Evolutionary conservation across 2,329 filamentous ascomycete species (phyloP).

Genomic region (Penicillium sp.): DNA sequence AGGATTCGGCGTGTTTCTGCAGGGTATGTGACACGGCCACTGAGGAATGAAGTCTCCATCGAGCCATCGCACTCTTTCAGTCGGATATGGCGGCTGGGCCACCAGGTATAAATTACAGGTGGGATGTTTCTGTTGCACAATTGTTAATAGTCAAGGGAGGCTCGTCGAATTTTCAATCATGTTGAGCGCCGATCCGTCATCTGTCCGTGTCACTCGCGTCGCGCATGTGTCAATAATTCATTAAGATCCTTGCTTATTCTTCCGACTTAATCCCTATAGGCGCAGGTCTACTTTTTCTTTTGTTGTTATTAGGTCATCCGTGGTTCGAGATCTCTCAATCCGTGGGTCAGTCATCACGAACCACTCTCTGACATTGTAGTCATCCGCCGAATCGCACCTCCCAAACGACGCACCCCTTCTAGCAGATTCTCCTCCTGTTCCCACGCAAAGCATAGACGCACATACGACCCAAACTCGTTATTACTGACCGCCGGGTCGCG

Average conservation of each 20-base stretch:
- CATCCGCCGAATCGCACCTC: slow-evolving; percentile 30
- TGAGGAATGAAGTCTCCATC: background rate
- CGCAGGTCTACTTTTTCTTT: background rate
- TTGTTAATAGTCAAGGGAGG: background rate
- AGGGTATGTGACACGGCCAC: slow-evolving; percentile 6
- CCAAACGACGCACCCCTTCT: slow-evolving; percentile 71
- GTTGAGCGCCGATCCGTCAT: slow-evolving; percentile 8
- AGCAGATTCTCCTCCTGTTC: slow-evolving; percentile 68
- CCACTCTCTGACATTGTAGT: background rate
- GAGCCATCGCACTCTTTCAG: background rate
- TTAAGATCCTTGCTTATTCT: background rate
- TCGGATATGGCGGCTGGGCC: background rate
- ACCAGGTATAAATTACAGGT: background rate
- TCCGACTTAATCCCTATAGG: background rate
- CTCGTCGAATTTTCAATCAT: background rate
- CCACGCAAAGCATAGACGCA: slow-evolving; percentile 75
- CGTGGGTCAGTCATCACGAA: slow-evolving; percentile 1
- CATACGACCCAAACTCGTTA: slow-evolving; percentile 61
- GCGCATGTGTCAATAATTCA: background rate
- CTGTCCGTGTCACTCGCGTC: slow-evolving; percentile 12
- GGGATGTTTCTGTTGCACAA: background rate
- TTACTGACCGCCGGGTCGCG: slow-evolving; percentile 57
- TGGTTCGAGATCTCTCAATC: background rate
- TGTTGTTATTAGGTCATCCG: background rate
- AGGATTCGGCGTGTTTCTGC: background rate